Base-by-base conservation (phyloP, 225 moss, liverwort and hornwort species). In the Sphagnum contortum region DNA sequence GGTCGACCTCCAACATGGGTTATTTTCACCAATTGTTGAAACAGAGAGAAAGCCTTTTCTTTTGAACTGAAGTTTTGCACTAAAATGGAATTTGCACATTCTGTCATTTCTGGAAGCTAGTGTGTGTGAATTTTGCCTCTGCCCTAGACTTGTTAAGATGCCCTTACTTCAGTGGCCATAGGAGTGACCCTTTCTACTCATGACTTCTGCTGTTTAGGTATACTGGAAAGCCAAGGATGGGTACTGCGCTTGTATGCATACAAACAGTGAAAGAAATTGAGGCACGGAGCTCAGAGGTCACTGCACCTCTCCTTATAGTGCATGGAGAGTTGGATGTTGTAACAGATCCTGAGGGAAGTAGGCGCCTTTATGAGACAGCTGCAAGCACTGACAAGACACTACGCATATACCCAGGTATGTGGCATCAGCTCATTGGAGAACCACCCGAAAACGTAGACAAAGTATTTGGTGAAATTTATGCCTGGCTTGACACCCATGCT, bases 381-480 rank as follows among this genome's bases (percentile, higher is more conserved):
- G 61, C 75, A 12, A 90, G 92, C 74, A 8, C n/a, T 44, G 92
- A 96, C 78, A 96, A 88, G 66, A 83, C 81, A 12, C 53, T 95
- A 55, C 82, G 81, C 48, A 9, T 86, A 0, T 91, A 81, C 66
- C 75, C 87, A 60, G 89, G 71, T 56, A 94, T 91, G 94, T 94
- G 89, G 91, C 94, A 94, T 74, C 91, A 94, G 68, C 73, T 94
- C n/a, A 74, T 91, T 3, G 94, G 94, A 52, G 91, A 94, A 75
- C 71, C 91, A 9, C 59, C 83, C 4, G 87, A 86, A 65, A 81
- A 76, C 59, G 80, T 91, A 9, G 89, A 87, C 68, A 74, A 79
- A 73, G 89, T 94, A 12, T 94, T 91, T 57, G 78, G 70, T 12
- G 68, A 80, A 50, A 70, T 91, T 46, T 73, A 72, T 13, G 65